A percentile compares a stretch with the other conserved stretches of the same genome.
Conservation (phyloP, 75 land plant genomes). For the Cupressus sempervirens region DNA sequence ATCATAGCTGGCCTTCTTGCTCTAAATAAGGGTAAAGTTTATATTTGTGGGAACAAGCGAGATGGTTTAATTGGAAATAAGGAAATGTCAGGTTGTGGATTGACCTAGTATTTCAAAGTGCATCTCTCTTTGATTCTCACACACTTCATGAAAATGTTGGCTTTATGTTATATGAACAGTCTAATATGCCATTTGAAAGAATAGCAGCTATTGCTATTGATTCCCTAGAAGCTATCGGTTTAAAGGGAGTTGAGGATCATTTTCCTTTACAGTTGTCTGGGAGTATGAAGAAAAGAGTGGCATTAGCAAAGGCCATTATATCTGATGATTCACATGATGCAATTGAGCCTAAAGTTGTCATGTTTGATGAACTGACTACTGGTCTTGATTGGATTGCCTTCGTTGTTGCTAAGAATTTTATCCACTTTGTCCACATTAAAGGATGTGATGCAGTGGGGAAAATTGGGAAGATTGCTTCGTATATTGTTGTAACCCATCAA, state of each 20-base stretch:
- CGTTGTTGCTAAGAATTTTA: constrained; percentile 93
- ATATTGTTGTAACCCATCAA: constrained; percentile 94
- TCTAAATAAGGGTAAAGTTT: constrained; percentile 97
- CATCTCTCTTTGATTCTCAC: constrained; percentile 94
- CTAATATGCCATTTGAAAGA: no score
- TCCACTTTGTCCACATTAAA: constrained; percentile 81
- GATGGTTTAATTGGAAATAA: constrained; percentile 83
- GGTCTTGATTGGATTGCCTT: constrained; percentile 98
- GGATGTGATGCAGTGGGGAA: constrained; percentile 68
- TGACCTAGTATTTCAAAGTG: constrained; percentile 99
- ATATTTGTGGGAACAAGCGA: constrained; percentile 73
- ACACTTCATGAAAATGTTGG: constrained; percentile 99
- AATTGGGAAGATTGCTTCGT: constrained; percentile 91
- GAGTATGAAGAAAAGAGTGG: constrained; percentile 98
- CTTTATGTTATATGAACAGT: constrained; percentile 91
- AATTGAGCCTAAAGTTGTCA: constrained; percentile 80
- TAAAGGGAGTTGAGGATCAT: constrained; percentile 87
- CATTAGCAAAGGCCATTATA: constrained; percentile 94
- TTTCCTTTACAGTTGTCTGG: constrained; percentile 94
- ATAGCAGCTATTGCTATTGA: no score
- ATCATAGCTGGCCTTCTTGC: constrained; percentile 94
- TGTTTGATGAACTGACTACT: constrained; percentile 98
- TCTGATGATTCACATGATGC: constrained; percentile 60
- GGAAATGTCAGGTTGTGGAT: constrained; percentile 88
- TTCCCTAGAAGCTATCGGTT: no score